Percentiles rank a stretch among this genome's conserved stretches.
Evolutionary conservation across 805 yeast species (phyloP).

Genomic region (Grigorovia humatica): DNA sequence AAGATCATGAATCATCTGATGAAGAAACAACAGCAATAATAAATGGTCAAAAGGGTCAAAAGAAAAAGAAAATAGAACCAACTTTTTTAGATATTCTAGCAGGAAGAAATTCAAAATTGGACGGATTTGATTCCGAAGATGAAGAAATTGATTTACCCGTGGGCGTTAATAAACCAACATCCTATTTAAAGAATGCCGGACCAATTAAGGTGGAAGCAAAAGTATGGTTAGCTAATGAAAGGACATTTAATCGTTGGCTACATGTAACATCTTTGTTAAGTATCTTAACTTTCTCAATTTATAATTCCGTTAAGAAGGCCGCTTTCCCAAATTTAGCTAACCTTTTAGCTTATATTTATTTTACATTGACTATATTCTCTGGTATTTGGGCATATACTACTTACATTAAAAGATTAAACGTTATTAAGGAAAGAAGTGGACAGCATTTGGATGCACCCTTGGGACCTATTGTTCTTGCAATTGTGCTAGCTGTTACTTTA

Average conservation of each 20-base stretch:
- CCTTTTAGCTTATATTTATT: constrained; percentile 65
- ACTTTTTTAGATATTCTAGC: constrained; percentile 30
- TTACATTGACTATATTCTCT: constrained; percentile 69
- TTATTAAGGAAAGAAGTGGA: constrained; percentile 74
- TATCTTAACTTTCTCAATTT: constrained; percentile 74
- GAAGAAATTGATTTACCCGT: constrained; percentile 79
- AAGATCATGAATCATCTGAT: constrained; percentile 48
- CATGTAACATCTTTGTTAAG: constrained; percentile 79
- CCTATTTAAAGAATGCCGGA: constrained; percentile 76
- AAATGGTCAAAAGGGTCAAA: constrained; percentile 3
- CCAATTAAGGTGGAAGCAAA: constrained; percentile 93
- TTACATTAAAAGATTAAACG: constrained; percentile 57
- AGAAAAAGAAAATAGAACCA: constrained; percentile 22
- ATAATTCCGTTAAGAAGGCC: constrained; percentile 61
- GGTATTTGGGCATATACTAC: constrained; percentile 85
- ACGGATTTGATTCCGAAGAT: constrained; percentile 72
- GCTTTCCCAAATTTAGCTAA: constrained; percentile 56
- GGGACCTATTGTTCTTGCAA: constrained; percentile 77
- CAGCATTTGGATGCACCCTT: constrained; percentile 79
- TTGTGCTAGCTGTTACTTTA: constrained; percentile 57
- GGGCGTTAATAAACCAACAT: constrained; percentile 77
- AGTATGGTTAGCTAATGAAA: constrained; percentile 97
- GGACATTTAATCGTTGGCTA: constrained; percentile 94
- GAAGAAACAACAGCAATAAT: constrained; percentile 20
- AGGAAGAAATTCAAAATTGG: constrained; percentile 34